Evolutionary conservation across 1,139 yeast genomes (phyloP).

Genomic region (Zygosaccharomyces sapae): DNA sequence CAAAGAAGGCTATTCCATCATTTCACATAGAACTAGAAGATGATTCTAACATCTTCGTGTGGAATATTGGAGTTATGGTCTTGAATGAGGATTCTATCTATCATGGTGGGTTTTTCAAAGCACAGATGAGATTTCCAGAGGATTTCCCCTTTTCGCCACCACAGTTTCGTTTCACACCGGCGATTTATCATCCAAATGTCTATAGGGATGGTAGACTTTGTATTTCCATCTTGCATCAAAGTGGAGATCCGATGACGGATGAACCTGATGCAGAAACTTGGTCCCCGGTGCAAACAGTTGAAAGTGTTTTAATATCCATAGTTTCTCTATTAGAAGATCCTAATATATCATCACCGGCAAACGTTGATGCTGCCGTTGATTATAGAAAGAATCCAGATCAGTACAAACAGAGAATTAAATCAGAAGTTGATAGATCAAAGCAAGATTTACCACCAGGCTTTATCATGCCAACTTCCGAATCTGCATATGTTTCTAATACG

Average conservation of each 20-base stretch:
- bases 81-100: conserved; percentile 83
- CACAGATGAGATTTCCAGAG: conserved; percentile 87
- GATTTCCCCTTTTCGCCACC: conserved; percentile 95
- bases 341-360: conserved; percentile 89
- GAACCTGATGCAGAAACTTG: conserved; percentile 92
- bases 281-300: conserved; percentile 98
- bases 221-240: conserved; percentile 84
- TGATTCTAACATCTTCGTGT: conserved; percentile 75
- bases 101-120: conserved; percentile 94
- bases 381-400: conserved; percentile 80
- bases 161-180: conserved; percentile 83
- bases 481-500: conserved; percentile 46
- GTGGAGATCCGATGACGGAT: conserved; percentile 83
- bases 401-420: conserved; percentile 70
- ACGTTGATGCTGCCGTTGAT: conserved; percentile 92
- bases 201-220: conserved; percentile 91
- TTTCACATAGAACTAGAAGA: conserved; percentile 85
- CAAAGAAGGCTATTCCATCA: conserved; percentile 85
- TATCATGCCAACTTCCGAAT: conserved; percentile 65
- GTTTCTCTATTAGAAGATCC: conserved; percentile 91
- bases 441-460: conserved; percentile 83
- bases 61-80: conserved; percentile 94
- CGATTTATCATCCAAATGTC: conserved; percentile 92
- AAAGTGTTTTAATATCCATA: conserved; percentile 81
- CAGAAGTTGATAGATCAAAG: conserved; percentile 80